These are phyloP conservation scores for Tulasnella sp. DNA, from an alignment of 768 basidiomycete species.

Conservation along the genomic window DNA sequence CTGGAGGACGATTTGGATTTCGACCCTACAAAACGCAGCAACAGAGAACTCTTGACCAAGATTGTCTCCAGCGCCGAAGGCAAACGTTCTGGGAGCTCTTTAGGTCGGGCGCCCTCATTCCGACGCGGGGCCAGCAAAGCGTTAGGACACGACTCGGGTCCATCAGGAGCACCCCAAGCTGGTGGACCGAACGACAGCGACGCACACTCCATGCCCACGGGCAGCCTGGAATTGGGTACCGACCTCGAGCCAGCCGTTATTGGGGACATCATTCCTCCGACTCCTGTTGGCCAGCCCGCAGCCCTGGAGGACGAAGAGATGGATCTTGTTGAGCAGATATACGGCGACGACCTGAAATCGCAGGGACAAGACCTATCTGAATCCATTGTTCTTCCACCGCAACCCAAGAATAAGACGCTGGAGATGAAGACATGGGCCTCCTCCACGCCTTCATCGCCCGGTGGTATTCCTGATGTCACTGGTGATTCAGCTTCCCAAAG, in stretches of 20 bases:
- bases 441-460: conserved; percentile 39
- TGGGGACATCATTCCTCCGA: conserved; percentile 15
- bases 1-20: conserved; percentile 85
- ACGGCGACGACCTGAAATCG: conserved; percentile 62
- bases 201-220: neutral
- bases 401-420: conserved; percentile 79
- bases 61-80: conserved; percentile 30
- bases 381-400: conserved; percentile 65
- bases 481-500: neutral
- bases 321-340: conserved; percentile 92
- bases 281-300: conserved; percentile 20
- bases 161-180: neutral
- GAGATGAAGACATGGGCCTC: conserved; percentile 77
- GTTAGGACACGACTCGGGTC: neutral
- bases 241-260: neutral
- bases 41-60: conserved; percentile 65
- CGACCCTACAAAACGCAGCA: conserved; percentile 67
- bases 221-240: neutral
- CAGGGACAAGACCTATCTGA: conserved; percentile 68
- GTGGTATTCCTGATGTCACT: neutral
- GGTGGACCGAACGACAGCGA: neutral
- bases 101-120: conserved; percentile 14
- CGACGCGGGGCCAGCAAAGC: neutral
- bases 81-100: neutral
- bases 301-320: conserved; percentile 68